Evolutionary conservation across 371 early-diverging fungal genomes (phyloP).

Genomic region (Circinella minor): DNA sequence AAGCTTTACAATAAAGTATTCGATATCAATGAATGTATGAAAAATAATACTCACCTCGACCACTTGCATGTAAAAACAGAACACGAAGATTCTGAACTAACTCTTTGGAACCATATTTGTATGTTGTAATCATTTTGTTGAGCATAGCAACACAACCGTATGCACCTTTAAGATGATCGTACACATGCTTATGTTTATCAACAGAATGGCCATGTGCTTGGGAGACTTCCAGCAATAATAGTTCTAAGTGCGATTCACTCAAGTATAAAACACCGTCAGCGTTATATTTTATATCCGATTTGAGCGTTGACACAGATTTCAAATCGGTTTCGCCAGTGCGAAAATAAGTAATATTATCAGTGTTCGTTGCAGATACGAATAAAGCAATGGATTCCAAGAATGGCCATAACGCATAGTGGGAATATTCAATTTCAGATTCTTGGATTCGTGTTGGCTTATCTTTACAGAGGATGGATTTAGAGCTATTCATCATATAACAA

Average conservation of each 20-base stretch:
- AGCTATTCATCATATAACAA: conserved; percentile 7
- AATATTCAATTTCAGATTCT: conserved; percentile 17
- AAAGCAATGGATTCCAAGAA: neutral
- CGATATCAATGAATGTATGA: too few relatives aligned
- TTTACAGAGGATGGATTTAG: conserved; percentile 4
- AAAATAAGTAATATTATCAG: too few relatives aligned
- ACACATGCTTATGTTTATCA: neutral
- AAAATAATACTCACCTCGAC: conserved; percentile 3
- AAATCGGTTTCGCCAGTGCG: conserved; percentile 13
- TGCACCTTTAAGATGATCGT: conserved; percentile 17
- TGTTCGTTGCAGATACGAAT: conserved; percentile 8
- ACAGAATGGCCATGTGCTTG: neutral
- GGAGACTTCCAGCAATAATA: conserved; percentile 11
- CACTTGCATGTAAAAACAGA: conserved; percentile 13
- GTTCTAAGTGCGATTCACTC: neutral
- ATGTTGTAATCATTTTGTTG: neutral
- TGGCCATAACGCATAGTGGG: conserved; percentile 14
- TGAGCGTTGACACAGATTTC: neutral
- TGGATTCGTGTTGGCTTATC: neutral
- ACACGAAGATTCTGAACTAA: neutral
- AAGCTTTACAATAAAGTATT: too few relatives aligned
- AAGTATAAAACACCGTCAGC: conserved; percentile 14
- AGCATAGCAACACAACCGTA: conserved; percentile 13
- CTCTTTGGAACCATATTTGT: neutral
- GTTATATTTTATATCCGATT: neutral